These are phyloP conservation scores for Penicillium robsamsonii DNA, from an alignment of 495 filamentous ascomycete genomes.

Conservation along the genomic window DNA sequence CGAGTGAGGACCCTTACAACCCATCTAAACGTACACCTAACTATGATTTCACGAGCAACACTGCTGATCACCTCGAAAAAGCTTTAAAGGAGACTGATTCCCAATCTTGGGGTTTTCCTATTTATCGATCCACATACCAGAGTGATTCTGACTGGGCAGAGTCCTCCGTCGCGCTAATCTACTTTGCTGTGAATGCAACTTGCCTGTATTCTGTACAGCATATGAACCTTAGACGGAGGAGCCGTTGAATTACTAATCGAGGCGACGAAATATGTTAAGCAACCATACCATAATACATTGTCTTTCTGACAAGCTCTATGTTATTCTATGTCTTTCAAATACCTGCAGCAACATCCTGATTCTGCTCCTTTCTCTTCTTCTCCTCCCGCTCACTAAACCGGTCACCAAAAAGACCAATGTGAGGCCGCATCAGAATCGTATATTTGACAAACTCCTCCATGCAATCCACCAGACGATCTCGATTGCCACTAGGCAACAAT, in stretches of 20 bases:
- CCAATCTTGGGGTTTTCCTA: too few species aligned
- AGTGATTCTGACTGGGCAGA: too few species aligned
- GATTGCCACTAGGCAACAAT: constrained; percentile 59
- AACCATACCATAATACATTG: not conserved
- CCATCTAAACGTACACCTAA: too few species aligned
- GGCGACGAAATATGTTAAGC: not conserved
- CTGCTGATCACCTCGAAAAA: too few species aligned
- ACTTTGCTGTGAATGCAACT: not conserved
- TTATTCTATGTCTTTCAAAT: not conserved
- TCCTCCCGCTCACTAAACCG: constrained; percentile 59
- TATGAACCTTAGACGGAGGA: not conserved
- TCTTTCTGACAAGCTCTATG: not conserved
- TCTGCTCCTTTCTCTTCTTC: constrained; percentile 22
- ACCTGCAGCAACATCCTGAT: not conserved
- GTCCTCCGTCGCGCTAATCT: too few species aligned
- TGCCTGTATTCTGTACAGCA: not conserved
- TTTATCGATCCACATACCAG: too few species aligned
- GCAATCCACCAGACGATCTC: constrained; percentile 69
- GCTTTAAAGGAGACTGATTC: too few species aligned
- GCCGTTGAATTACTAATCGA: too few species aligned
- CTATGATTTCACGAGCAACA: too few species aligned
- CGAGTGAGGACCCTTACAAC: too few species aligned
- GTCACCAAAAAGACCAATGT: constrained; percentile 62
- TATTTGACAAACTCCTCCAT: constrained; percentile 80
- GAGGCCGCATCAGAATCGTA: constrained; percentile 62